Evolutionary conservation across 768 basidiomycete genomes (phyloP).

Genomic region (Lenzites betulinus): DNA sequence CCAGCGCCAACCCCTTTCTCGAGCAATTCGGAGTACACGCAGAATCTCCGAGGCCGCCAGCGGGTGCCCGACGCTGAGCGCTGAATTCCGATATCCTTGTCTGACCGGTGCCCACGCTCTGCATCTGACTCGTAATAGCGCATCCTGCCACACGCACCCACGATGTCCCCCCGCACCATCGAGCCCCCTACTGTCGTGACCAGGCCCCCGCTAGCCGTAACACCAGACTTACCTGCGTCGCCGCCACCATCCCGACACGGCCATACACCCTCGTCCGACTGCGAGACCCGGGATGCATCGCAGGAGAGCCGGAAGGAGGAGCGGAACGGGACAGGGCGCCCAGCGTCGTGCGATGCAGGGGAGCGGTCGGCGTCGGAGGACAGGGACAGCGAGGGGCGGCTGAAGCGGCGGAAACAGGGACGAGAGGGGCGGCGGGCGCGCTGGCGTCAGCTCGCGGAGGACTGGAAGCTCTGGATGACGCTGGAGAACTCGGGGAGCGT

Average conservation of each 20-base stretch:
- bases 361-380: conserved; percentile 1
- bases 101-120: too few relatives aligned
- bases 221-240: conserved; percentile 10
- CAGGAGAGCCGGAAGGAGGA: background rate
- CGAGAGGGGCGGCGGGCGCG: background rate
- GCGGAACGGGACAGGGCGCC: background rate
- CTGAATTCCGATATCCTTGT: background rate
- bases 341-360: background rate
- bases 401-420: background rate
- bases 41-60: background rate
- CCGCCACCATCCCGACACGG: conserved; percentile 6
- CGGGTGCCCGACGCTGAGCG: background rate
- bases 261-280: background rate
- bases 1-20: background rate
- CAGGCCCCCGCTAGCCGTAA: background rate
- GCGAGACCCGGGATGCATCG: background rate
- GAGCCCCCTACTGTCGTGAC: conserved; percentile 9
- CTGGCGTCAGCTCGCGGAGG: conserved; percentile 6
- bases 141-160: background rate
- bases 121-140: too few relatives aligned
- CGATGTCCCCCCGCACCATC: conserved; percentile 5
- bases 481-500: conserved; percentile 51
- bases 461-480: conserved; percentile 29
- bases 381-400: conserved; percentile 1
- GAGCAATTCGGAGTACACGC: conserved; percentile 6